Percentiles rank a stretch among this genome's conserved stretches.
Evolutionary conservation across 768 basidiomycete genomes (phyloP).

Genomic region (Pleurotus tuoliensis): DNA sequence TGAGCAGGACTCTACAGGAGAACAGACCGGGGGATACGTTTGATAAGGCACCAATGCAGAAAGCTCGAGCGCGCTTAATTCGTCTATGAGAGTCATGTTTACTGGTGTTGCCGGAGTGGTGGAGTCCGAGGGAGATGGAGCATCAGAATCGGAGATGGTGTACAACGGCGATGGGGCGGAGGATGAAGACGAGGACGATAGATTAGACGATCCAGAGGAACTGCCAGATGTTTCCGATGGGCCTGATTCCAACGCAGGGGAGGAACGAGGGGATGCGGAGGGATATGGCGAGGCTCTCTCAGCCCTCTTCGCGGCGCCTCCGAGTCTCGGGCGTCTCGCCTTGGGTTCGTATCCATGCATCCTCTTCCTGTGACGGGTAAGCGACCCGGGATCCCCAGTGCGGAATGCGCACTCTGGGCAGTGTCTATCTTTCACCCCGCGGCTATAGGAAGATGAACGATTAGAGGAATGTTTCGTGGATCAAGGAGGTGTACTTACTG

Average conservation of each 20-base stretch:
- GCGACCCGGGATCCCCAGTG: slow-evolving; percentile 24
- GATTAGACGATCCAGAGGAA: background rate
- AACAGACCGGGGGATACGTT: background rate
- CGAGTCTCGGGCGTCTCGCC: background rate
- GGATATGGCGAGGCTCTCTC: background rate
- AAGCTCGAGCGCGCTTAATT: background rate
- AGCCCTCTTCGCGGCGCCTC: slow-evolving; percentile 1
- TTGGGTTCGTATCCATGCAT: slow-evolving; percentile 19
- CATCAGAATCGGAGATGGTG: background rate
- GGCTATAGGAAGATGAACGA: slow-evolving; percentile 13
- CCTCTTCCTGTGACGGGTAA: slow-evolving; percentile 28
- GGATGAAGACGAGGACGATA: background rate
- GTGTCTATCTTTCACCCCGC: slow-evolving; percentile 20
- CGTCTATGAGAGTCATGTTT: background rate
- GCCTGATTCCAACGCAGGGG: background rate
- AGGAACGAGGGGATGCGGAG: background rate
- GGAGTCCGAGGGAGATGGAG: background rate
- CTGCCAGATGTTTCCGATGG: background rate
- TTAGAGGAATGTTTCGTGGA: background rate
- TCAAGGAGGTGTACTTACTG: slow-evolving; percentile 19
- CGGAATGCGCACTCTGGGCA: slow-evolving; percentile 25
- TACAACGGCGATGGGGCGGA: background rate
- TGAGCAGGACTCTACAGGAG: background rate
- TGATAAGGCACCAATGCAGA: background rate
- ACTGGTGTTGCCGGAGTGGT: background rate